Conservation (phyloP, 345 rosid species). For the Syzygium oleosum region DNA sequence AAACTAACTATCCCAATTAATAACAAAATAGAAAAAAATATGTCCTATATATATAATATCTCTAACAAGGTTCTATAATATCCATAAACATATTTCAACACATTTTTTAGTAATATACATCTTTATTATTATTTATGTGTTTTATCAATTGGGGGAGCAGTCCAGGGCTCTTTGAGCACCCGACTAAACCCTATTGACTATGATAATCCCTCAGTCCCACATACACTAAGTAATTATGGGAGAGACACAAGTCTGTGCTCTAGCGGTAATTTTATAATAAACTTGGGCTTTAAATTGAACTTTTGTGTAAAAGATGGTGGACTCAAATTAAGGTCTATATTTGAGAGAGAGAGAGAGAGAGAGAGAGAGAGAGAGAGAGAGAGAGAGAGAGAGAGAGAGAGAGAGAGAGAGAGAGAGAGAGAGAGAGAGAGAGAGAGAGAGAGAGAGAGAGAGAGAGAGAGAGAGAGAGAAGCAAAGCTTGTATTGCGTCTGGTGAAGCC, state of each 20-base stretch:
- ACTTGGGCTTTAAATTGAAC: not conserved
- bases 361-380: no score
- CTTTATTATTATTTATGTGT: not conserved
- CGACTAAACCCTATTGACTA: not conserved
- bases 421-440: not conserved
- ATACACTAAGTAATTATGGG: not conserved
- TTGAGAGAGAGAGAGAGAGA: not conserved
- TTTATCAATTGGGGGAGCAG: not conserved
- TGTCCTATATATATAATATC: not conserved
- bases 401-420: no score
- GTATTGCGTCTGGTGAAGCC: not conserved
- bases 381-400: not conserved
- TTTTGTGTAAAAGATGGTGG: not conserved
- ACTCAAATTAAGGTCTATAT: not conserved
- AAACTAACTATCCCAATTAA: not conserved
- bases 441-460: not conserved
- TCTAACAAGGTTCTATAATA: not conserved
- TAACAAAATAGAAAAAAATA: not conserved
- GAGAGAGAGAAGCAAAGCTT: not conserved
- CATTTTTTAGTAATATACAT: not conserved
- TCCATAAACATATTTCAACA: not conserved
- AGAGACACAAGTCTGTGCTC: not conserved
- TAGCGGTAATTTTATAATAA: no score
- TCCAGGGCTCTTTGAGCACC: not conserved
- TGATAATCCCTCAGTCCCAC: not conserved